Evolutionary conservation across 2,329 filamentous ascomycete genomes (phyloP).

Genomic region (Pyrenophora tritici-repentis): DNA sequence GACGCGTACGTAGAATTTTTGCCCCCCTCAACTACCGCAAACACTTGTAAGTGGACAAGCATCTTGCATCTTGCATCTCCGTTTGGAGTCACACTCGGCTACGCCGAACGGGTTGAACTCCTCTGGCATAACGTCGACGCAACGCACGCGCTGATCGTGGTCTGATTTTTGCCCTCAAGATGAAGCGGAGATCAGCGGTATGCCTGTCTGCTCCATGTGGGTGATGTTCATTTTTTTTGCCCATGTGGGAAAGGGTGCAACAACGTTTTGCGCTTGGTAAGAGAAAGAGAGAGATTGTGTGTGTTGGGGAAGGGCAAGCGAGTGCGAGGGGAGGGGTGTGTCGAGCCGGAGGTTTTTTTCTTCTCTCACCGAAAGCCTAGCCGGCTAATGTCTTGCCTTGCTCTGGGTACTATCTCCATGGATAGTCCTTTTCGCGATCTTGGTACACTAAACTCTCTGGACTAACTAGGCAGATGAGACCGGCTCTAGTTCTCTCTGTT

Average conservation of each 20-base stretch:
- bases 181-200: constrained; percentile 30
- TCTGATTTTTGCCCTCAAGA: constrained; percentile 21
- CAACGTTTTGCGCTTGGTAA: not conserved
- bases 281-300: too few relatives aligned
- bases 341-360: constrained; percentile 16
- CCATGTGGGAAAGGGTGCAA: constrained; percentile 7
- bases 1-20: constrained; percentile 7
- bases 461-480: too few relatives aligned
- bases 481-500: too few relatives aligned
- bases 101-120: constrained; percentile 14
- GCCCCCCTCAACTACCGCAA: constrained; percentile 14
- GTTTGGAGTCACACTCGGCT: constrained; percentile 18
- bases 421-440: too few relatives aligned
- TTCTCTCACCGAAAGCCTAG: too few relatives aligned
- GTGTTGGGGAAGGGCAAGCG: constrained; percentile 22
- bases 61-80: too few relatives aligned
- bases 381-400: too few relatives aligned
- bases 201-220: too few relatives aligned
- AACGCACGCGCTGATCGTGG: constrained; percentile 28
- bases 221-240: too few relatives aligned
- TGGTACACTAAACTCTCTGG: too few relatives aligned
- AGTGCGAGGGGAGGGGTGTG: constrained; percentile 30
- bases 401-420: too few relatives aligned
- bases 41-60: not conserved
- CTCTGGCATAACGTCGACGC: constrained; percentile 10